phyloP scores from a whole-genome alignment of 73 alveolate genomes.

The Blepharisma stoltei region DNA sequence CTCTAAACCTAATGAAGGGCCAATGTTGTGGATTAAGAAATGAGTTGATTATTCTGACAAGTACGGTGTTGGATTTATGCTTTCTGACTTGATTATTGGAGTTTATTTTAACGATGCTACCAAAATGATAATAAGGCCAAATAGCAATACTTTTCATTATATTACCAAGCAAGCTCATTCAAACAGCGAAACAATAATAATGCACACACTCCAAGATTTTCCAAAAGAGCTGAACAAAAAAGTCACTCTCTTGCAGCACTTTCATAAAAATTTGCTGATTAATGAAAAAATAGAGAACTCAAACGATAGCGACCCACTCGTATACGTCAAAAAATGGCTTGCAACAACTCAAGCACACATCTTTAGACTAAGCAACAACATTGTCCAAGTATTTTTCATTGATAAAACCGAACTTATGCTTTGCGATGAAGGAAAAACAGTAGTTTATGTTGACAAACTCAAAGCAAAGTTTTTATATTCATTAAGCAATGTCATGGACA shows the following conservation, averaged over 20 bases:
- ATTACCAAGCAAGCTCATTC: slow-evolving; percentile 49
- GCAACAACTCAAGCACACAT: slow-evolving; percentile 93
- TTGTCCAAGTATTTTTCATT: slow-evolving; percentile 93
- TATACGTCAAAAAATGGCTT: slow-evolving; percentile 96
- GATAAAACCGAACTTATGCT: slow-evolving; percentile 94
- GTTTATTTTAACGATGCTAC: slow-evolving; percentile 54
- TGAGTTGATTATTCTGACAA: slow-evolving; percentile 65
- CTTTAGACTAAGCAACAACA: slow-evolving; percentile 94
- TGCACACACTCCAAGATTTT: slow-evolving; percentile 38
- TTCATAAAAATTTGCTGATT: slow-evolving; percentile 37
- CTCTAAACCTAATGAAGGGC: slow-evolving; percentile 15
- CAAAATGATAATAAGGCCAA: slow-evolving; percentile 38
- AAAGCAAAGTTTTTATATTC: slow-evolving; percentile 91
- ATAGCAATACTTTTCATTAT: slow-evolving; percentile 35
- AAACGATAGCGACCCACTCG: not conserved
- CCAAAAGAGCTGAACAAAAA: slow-evolving; percentile 54
- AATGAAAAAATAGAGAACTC: not conserved
- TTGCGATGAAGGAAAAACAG: slow-evolving; percentile 88
- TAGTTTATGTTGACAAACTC: slow-evolving; percentile 89
- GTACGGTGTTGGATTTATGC: slow-evolving; percentile 56
- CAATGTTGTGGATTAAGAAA: slow-evolving; percentile 55
- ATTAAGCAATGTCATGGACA: slow-evolving; percentile 86
- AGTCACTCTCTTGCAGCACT: slow-evolving; percentile 51
- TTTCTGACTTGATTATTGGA: slow-evolving; percentile 45
- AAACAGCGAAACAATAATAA: slow-evolving; percentile 50